Conservation (phyloP, 306 rosid species). For the Rubus idaeus region DNA sequence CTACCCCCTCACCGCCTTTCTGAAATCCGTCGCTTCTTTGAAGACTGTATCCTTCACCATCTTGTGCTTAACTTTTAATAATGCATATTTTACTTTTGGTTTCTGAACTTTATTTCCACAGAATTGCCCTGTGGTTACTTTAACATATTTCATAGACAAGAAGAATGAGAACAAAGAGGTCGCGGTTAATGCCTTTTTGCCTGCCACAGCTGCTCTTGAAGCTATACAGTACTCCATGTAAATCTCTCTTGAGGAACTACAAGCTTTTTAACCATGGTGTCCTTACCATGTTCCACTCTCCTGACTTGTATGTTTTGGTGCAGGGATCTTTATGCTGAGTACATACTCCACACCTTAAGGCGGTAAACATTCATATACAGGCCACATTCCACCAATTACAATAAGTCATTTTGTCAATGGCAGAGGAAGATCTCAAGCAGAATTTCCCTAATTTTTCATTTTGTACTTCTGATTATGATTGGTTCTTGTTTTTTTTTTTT, state of each 20-base stretch:
- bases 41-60: conserved; percentile 78
- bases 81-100: conserved; percentile 3
- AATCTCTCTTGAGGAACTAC: conserved; percentile 29
- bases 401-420: conserved; percentile 26
- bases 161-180: conserved; percentile 98
- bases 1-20: conserved; percentile 92
- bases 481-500: neutral
- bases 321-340: conserved; percentile 98
- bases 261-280: neutral
- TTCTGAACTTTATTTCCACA: conserved; percentile 7
- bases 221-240: conserved; percentile 91
- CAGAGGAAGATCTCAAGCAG: conserved; percentile 19
- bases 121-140: conserved; percentile 6
- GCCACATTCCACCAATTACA: conserved; percentile 24
- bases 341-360: conserved; percentile 80
- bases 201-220: conserved; percentile 63
- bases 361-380: conserved; percentile 35
- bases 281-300: neutral
- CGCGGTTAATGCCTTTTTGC: conserved; percentile 86
- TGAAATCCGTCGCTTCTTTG: conserved; percentile 94
- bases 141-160: conserved; percentile 65
- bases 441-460: neutral
- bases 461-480: neutral
- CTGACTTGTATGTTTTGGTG: conserved; percentile 35
- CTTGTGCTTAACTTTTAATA: neutral